These are phyloP conservation scores for Hypoxylon sp. DNA, from an alignment of 2,329 filamentous ascomycete genomes.

Conservation along the genomic window DNA sequence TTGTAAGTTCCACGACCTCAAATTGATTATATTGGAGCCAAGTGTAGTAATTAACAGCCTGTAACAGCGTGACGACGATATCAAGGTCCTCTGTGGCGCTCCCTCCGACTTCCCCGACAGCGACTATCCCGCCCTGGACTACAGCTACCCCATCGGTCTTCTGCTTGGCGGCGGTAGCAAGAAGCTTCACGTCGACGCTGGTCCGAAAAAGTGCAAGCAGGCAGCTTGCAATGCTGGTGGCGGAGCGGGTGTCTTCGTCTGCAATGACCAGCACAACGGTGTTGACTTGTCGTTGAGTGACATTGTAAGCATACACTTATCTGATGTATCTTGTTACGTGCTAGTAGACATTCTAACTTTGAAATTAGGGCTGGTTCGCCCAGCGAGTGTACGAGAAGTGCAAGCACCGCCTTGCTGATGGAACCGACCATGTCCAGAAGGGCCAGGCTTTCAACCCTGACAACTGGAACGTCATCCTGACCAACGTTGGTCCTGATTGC, in stretches of 20 bases:
- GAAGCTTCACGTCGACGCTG: constrained; percentile 30
- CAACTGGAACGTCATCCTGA: constrained; percentile 42
- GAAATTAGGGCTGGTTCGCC: constrained; percentile 35
- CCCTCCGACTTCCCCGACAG: constrained; percentile 23
- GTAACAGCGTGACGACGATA: constrained; percentile 32
- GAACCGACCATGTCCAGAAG: constrained; percentile 31
- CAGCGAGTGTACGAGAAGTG: constrained; percentile 38
- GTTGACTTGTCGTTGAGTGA: constrained; percentile 32
- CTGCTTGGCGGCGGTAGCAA: constrained; percentile 19
- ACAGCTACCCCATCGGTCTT: constrained; percentile 31
- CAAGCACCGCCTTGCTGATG: constrained; percentile 22
- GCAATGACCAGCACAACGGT: constrained; percentile 28
- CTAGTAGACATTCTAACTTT: constrained; percentile 9
- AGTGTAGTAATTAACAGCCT: constrained; percentile 6
- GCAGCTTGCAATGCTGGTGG: constrained; percentile 21
- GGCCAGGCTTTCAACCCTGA: constrained; percentile 42
- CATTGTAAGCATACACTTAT: constrained; percentile 26
- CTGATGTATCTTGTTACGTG: neutral
- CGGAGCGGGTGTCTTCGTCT: constrained; percentile 38
- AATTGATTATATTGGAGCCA: neutral
- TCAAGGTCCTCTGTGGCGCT: constrained; percentile 32
- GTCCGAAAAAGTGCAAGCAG: constrained; percentile 30
- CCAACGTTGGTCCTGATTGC: constrained; percentile 24
- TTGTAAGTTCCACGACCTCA: neutral
- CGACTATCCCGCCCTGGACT: constrained; percentile 23